phyloP scores from a whole-genome alignment of 1,284 basidiomycete genomes.

The Trametes hirsuta region DNA sequence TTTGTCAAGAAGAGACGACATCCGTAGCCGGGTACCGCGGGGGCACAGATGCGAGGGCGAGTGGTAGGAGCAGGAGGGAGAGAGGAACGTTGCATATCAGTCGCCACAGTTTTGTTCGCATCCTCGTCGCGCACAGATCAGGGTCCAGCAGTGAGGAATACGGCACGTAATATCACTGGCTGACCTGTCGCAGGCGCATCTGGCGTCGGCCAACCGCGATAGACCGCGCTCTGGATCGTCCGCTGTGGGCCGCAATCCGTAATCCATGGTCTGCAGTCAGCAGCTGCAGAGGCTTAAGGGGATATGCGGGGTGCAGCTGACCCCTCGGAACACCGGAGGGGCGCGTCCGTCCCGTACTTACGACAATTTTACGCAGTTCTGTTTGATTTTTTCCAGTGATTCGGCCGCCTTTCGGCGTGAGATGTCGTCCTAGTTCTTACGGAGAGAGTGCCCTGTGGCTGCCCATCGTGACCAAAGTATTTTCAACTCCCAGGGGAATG shows the following conservation, averaged over 20 bases:
- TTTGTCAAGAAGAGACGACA: not conserved
- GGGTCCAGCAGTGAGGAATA: not conserved
- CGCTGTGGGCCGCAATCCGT: not conserved
- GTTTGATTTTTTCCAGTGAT: not conserved
- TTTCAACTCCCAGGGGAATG: too few species aligned
- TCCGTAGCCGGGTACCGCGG: not conserved
- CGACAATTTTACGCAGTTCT: slow-evolving; percentile 8
- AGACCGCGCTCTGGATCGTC: slow-evolving; percentile 6
- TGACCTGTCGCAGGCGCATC: not conserved
- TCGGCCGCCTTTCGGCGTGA: too few species aligned
- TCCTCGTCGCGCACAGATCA: slow-evolving; percentile 9
- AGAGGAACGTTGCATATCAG: not conserved
- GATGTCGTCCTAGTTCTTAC: too few species aligned
- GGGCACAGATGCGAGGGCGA: not conserved
- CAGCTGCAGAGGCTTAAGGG: too few species aligned
- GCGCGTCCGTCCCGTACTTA: slow-evolving; percentile 1
- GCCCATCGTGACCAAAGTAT: too few species aligned
- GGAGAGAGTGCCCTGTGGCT: too few species aligned
- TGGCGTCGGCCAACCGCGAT: not conserved
- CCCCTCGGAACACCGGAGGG: slow-evolving; percentile 4
- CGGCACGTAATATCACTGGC: slow-evolving; percentile 14
- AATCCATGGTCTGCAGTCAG: too few species aligned
- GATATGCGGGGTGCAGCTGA: slow-evolving; percentile 1
- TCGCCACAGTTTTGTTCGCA: not conserved
- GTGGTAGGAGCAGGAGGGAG: not conserved